Percentiles rank a stretch among this genome's conserved stretches.
Evolutionary conservation across 306 rosid species (phyloP).

Genomic region (Crataegus laevigata): DNA sequence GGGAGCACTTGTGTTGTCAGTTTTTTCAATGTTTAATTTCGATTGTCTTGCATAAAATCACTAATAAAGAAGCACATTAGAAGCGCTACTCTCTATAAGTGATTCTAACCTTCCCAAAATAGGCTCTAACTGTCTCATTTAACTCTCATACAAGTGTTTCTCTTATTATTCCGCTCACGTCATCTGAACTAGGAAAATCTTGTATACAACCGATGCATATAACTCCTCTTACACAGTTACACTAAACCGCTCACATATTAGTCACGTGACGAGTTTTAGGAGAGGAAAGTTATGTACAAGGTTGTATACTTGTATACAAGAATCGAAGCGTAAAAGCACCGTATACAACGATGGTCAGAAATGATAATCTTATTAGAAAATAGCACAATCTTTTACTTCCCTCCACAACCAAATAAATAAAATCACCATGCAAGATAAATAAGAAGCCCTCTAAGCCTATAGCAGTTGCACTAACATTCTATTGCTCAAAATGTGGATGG

Average conservation of each 20-base stretch:
- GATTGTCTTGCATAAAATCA: background rate
- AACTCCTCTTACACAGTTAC: background rate
- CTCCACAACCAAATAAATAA: background rate
- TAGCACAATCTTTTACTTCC: background rate
- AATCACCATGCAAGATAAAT: background rate
- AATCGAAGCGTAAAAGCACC: background rate
- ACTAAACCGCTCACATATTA: background rate
- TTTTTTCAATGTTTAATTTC: background rate
- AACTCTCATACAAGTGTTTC: no score
- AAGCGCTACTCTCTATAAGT: background rate
- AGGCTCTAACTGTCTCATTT: no score
- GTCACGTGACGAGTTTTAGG: background rate
- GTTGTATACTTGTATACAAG: background rate
- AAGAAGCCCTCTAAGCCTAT: background rate
- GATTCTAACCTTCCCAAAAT: no score
- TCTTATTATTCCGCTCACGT: no score
- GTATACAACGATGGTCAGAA: background rate
- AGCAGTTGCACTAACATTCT: background rate
- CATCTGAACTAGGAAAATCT: no score
- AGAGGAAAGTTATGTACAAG: background rate
- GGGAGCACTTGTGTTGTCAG: background rate
- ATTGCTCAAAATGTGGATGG: background rate
- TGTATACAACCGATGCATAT: no score
- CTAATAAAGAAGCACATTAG: rapidly evolving
- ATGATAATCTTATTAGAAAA: background rate